Evolutionary conservation across 139 green algal genomes (phyloP).

Genomic region (Chlamydomonas incerta): DNA sequence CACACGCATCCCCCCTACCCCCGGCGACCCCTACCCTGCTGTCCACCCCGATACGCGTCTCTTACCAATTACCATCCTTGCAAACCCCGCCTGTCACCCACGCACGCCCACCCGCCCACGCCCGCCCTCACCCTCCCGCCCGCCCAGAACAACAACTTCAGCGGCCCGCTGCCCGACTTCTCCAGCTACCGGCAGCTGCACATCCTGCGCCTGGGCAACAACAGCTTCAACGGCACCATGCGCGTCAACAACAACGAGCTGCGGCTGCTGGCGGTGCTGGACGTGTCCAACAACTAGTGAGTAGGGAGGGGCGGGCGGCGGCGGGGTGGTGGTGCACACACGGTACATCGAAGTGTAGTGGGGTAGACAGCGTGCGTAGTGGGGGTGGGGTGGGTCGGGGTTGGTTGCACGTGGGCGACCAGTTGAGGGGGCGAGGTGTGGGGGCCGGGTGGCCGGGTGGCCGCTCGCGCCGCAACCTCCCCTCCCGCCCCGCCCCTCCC

Average conservation of each 20-base stretch:
- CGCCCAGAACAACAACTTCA: constrained; percentile 40
- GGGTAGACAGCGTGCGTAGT: too few relatives aligned
- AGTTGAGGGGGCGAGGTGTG: too few relatives aligned
- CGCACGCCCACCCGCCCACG: neutral
- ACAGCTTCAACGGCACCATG: constrained; percentile 50
- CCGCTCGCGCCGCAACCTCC: too few relatives aligned
- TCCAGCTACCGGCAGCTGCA: constrained; percentile 39
- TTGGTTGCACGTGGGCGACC: too few relatives aligned
- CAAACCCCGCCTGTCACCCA: neutral
- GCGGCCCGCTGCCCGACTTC: constrained; percentile 19
- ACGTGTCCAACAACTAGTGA: constrained; percentile 38
- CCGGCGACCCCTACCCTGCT: too few relatives aligned
- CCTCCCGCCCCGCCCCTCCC: too few relatives aligned
- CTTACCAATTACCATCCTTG: neutral
- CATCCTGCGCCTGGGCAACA: constrained; percentile 52
- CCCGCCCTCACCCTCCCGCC: neutral
- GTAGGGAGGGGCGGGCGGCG: neutral
- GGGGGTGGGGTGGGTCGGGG: too few relatives aligned
- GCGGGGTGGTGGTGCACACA: too few relatives aligned
- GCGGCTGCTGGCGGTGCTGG: constrained; percentile 21
- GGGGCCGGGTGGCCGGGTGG: too few relatives aligned
- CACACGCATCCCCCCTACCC: too few relatives aligned
- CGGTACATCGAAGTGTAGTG: too few relatives aligned
- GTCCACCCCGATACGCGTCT: neutral
- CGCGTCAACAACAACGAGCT: neutral